Base-by-base conservation (phyloP, 2,329 filamentous ascomycete species). In the Huntiella abstrusa region DNA sequence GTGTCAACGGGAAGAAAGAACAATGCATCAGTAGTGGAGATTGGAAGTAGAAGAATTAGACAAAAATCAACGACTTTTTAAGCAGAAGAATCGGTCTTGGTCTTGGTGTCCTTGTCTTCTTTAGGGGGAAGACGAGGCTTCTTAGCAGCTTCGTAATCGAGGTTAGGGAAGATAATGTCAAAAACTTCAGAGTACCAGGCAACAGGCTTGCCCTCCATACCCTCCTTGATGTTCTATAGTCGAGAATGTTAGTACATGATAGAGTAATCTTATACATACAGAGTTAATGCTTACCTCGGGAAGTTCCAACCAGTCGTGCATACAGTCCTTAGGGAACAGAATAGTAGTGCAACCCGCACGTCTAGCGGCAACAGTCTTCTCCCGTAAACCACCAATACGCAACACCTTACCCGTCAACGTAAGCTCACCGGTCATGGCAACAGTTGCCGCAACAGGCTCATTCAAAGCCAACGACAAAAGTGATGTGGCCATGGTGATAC, bases 401-500 rank as follows among this genome's bases (percentile, higher is more conserved):
- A 98, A 66, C 2, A 98, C 88, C 65, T 98, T 98, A 46, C 91
- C 91, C 1, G 91, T 98, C 45, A 98, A 77, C 1, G 92, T 98
- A 52, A 98, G 68, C 64, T 98, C 91, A 52, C 91, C 91, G 1
- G 91, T 98, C 91, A 98, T 98, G 49, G 92, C 88, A 54, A 96
- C 78, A 1, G 83, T 85, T 5, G 88, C 84, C 57, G 86, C 72
- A 43, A 98, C 70, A 12, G 80, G 71, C 40, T 73, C 71, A 53
- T 94, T 76, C 35, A 96, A 66, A 6, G 85, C 88, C 51, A 98
- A 68, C 45, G 82, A 88, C 43, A 98, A 68, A 55, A 98, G 64
- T 49, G 83, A 86, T 5, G 86, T 93, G n/a, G 91, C 82, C 91
- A 98, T 98, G 5, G 91, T 98, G 57, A 98, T 91, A 59, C 91